Conservation (phyloP, 1,284 basidiomycete species). For the Cryptococcus sp. region DNA sequence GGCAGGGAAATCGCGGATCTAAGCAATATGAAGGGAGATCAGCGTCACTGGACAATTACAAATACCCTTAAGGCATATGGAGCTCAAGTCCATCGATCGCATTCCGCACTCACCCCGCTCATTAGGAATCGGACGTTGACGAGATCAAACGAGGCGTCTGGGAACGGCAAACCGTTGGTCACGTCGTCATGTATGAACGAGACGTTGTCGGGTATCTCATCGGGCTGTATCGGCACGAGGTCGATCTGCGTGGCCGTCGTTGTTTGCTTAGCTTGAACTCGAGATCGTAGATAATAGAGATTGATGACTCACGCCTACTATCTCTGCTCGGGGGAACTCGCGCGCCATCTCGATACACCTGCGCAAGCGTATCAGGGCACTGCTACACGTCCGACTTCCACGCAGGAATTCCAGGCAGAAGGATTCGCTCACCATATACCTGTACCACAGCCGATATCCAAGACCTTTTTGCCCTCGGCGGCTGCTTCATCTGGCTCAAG, state of each 20-base stretch:
- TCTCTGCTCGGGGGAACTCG: slow-evolving; percentile 15
- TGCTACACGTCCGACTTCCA: neutral
- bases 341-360: slow-evolving; percentile 14
- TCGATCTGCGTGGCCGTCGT: slow-evolving; percentile 1
- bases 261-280: neutral
- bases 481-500: neutral
- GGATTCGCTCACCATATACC: neutral
- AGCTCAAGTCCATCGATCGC: too few relatives aligned
- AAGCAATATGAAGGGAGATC: neutral
- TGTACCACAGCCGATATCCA: slow-evolving; percentile 7
- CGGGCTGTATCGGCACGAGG: slow-evolving; percentile 10
- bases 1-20: neutral
- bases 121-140: slow-evolving; percentile 8
- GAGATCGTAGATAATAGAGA: neutral
- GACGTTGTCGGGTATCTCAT: slow-evolving; percentile 13
- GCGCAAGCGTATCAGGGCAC: neutral
- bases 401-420: neutral
- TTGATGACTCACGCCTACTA: slow-evolving; percentile 2
- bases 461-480: neutral
- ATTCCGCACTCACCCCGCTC: slow-evolving; percentile 7
- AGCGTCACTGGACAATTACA: neutral
- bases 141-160: slow-evolving; percentile 14
- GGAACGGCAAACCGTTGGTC: slow-evolving; percentile 6
- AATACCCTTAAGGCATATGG: too few relatives aligned
- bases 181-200: slow-evolving; percentile 12